Evolutionary conservation across 1,284 basidiomycete genomes (phyloP).

Genomic region (Apiotrichum akiyoshidainum): DNA sequence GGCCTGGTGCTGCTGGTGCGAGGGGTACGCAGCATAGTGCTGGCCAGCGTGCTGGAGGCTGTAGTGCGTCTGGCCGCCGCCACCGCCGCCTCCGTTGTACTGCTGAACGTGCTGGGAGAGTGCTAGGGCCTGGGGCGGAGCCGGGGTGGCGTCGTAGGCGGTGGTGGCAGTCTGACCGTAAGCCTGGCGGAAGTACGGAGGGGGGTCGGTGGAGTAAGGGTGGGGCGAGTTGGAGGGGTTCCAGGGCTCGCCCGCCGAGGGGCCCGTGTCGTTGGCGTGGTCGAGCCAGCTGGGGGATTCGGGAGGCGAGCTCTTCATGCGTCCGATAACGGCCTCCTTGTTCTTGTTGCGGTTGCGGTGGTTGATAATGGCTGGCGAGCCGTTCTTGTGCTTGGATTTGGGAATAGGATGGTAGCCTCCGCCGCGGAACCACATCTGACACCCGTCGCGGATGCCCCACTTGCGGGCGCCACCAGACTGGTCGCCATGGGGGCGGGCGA

Average conservation of each 20-base stretch:
- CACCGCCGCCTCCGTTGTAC: too few species aligned
- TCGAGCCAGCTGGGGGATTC: background rate
- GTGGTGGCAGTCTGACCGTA: background rate
- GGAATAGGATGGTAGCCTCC: constrained; percentile 42
- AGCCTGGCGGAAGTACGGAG: background rate
- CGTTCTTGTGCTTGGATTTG: constrained; percentile 9
- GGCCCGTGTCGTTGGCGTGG: constrained; percentile 4
- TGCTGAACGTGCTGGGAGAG: too few species aligned
- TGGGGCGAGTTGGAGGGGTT: constrained; percentile 12
- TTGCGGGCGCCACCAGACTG: constrained; percentile 49
- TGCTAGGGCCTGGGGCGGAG: background rate
- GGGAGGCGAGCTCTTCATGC: background rate
- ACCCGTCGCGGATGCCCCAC: constrained; percentile 50
- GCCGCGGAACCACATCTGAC: constrained; percentile 44
- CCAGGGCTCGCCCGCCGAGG: constrained; percentile 17
- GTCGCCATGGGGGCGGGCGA: constrained; percentile 48
- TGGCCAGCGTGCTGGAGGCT: background rate
- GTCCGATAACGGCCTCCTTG: constrained; percentile 41
- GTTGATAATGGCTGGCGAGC: constrained; percentile 25
- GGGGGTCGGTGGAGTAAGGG: constrained; percentile 4
- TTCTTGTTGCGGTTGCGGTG: constrained; percentile 26
- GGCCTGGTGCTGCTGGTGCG: background rate
- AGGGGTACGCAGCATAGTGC: background rate
- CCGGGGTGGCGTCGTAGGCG: background rate
- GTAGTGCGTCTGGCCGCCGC: too few species aligned